These are phyloP conservation scores for Talaromyces sp. DNA, from an alignment of 2,329 filamentous ascomycete genomes.

Conservation along the genomic window DNA sequence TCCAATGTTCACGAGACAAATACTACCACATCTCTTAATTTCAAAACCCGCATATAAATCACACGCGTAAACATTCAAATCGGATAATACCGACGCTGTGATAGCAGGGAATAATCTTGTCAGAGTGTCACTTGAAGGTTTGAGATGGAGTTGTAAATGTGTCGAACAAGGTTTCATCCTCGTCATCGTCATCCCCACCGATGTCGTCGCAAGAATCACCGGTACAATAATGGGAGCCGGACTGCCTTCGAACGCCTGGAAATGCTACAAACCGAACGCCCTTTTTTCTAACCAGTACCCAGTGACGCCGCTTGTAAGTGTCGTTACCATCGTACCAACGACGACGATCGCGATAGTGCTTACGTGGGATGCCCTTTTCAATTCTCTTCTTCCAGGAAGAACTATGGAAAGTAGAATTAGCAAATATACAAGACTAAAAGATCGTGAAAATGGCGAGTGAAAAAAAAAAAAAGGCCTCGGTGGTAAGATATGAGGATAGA, in stretches of 20 bases:
- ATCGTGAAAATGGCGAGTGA: background rate
- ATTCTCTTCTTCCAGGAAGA: slow-evolving; percentile 89
- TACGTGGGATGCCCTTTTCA: slow-evolving; percentile 59
- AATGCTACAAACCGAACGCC: slow-evolving; percentile 33
- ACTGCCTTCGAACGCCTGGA: slow-evolving; percentile 41
- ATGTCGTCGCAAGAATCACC: slow-evolving; percentile 49
- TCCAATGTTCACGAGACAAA: background rate
- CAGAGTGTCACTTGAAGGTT: background rate
- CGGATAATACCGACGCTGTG: background rate
- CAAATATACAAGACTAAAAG: background rate
- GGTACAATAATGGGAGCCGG: slow-evolving; percentile 22
- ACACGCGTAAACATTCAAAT: background rate
- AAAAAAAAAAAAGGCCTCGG: background rate
- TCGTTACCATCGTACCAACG: slow-evolving; percentile 32
- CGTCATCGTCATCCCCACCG: slow-evolving; percentile 59
- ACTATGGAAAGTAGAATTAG: slow-evolving; percentile 45
- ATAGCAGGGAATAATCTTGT: background rate
- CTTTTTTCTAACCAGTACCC: slow-evolving; percentile 27
- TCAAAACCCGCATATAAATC: background rate
- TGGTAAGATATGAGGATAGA: slow-evolving; percentile 19
- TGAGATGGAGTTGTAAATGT: background rate
- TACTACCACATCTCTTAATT: background rate
- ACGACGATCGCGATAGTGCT: slow-evolving; percentile 35
- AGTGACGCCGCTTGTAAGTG: slow-evolving; percentile 29
- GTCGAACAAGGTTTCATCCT: slow-evolving; percentile 45